Base-by-base conservation (phyloP, 805 yeast species). In the Lipomyces sp. region DNA sequence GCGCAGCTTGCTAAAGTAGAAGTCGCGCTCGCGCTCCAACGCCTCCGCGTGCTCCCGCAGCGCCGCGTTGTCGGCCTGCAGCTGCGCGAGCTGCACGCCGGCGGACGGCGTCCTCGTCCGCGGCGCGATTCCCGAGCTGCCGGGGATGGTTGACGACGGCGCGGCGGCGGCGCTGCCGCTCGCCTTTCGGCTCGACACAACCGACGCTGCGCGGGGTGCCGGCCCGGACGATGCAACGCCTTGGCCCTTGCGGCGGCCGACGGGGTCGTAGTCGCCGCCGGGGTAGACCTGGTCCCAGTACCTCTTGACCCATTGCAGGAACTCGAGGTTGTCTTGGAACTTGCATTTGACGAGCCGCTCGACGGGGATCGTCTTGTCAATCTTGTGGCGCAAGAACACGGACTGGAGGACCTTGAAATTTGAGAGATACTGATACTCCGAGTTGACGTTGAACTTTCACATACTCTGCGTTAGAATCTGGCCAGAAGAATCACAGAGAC, bases 311-410 rank as follows among this genome's bases (percentile, higher is more conserved):
- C 96, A 93, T 70, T 93, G 99, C 57, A 90, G 71, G 62, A 93
- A 85, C 70, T 90, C 98, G 62, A 93, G 75, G 68, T 93, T 93
- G 65, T 91, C 98, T 67, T 93, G 98, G 60, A 93, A 79, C 63
- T 86, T 76, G 71, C 97, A 93, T 68, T 86, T 87, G 66, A 86
- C 80, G 53, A 93, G 74, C 56, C 77, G 76, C 52, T 87, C 95
- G 26, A 89, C 93, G 26, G 89, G 90, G 28, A 93, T 80, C 16
- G 79, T 75, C 61, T 88, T 81, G 49, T 82, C 80, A 55, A 93
- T 81, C 39, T 75, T 72, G 64, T 87, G 88, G 60, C 73, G 79
- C 32, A 78, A 75, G 63, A 93, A 88, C n/a, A 82, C 78, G 22
- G 84, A 74, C 69, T 93, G 99, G 33, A 93, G 72, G 1, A 93